Conservation (phyloP, 768 basidiomycete genomes). For the Boletus vermiculosoides region DNA sequence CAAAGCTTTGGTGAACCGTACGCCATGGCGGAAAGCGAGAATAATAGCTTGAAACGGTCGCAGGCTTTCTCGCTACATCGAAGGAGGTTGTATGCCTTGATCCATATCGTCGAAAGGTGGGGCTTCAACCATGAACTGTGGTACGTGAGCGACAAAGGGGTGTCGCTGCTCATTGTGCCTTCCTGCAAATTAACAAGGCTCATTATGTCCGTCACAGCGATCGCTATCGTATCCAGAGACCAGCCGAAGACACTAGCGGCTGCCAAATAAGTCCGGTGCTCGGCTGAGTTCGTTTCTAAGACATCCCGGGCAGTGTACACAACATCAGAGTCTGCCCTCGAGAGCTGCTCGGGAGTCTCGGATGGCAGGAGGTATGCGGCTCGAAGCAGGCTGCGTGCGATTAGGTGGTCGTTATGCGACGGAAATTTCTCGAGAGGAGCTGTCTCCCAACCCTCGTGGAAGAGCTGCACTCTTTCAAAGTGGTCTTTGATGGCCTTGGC, state of each 20-base stretch:
- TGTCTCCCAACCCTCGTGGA: background rate
- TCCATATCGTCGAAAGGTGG: constrained; percentile 18
- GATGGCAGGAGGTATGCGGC: constrained; percentile 9
- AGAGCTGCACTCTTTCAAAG: constrained; percentile 9
- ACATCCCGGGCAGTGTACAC: constrained; percentile 14
- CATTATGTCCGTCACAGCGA: background rate
- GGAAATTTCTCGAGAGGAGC: background rate
- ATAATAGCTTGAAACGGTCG: constrained; percentile 19
- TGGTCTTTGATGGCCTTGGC: constrained; percentile 30
- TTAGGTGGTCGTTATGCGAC: background rate
- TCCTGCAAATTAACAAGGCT: background rate
- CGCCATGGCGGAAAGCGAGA: constrained; percentile 31
- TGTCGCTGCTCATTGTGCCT: background rate
- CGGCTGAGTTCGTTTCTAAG: background rate
- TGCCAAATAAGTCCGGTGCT: constrained; percentile 6
- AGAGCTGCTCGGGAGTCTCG: background rate
- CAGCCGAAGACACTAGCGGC: constrained; percentile 2
- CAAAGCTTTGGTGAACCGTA: constrained; percentile 15
- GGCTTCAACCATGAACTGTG: constrained; percentile 25
- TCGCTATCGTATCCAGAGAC: background rate
- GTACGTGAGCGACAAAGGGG: constrained; percentile 14
- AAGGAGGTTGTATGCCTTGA: constrained; percentile 28
- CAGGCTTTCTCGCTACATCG: constrained; percentile 2
- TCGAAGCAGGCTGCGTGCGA: constrained; percentile 15
- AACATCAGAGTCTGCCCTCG: background rate